Evolutionary conservation across 148 eudicot genomes (phyloP).

Genomic region (Diospyros kaki): DNA sequence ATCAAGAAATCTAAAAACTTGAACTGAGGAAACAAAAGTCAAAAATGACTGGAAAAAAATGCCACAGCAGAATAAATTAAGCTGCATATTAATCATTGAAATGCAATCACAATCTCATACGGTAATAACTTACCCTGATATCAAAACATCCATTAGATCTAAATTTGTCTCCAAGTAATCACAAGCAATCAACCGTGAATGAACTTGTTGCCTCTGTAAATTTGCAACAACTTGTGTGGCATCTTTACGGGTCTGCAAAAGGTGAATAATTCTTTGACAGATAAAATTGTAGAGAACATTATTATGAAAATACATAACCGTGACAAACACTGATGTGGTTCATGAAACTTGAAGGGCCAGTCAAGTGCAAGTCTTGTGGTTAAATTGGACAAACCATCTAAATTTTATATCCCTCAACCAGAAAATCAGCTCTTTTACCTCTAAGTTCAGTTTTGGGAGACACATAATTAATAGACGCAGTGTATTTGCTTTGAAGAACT

Average conservation of each 20-base stretch:
- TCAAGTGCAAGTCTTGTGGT: neutral
- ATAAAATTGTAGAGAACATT: neutral
- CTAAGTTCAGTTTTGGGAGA: constrained; percentile 84
- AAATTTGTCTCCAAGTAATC: constrained; percentile 84
- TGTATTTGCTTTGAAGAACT: constrained; percentile 78
- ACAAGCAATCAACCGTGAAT: constrained; percentile 83
- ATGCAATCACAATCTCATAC: neutral
- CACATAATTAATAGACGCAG: constrained; percentile 59
- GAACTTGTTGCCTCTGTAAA: constrained; percentile 94
- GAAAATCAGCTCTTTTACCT: constrained; percentile 36
- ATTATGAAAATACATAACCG: neutral
- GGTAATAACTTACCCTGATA: constrained; percentile 65
- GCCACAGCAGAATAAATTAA: constrained; percentile 2
- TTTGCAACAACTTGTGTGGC: constrained; percentile 99
- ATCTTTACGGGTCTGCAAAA: constrained; percentile 88
- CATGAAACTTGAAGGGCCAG: neutral
- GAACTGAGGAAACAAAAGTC: neutral
- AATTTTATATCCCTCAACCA: neutral
- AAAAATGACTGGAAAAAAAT: neutral
- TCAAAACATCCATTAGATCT: constrained; percentile 80
- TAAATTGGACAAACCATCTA: neutral
- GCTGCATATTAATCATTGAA: constrained; percentile 2
- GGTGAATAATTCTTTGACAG: constrained; percentile 15
- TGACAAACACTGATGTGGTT: neutral
- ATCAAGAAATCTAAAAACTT: neutral